phyloP scores from a whole-genome alignment of 306 rosid genomes.

The Pyrus betulifolia region DNA sequence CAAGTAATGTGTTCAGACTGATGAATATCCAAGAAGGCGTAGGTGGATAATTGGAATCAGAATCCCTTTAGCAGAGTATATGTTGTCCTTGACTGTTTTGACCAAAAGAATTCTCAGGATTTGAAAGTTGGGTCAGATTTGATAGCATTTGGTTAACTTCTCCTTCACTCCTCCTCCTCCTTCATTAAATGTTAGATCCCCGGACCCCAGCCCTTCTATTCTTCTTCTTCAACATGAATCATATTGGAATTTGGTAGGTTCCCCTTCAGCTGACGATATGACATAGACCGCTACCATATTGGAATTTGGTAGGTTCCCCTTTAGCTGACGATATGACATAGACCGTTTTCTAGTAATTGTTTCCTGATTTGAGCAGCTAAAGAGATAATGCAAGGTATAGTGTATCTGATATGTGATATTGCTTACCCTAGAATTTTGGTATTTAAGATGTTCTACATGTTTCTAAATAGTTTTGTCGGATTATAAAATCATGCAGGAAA shows the following conservation, averaged over 20 bases:
- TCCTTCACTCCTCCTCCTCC: not conserved
- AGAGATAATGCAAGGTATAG: not conserved
- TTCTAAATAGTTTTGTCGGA: slow-evolving; percentile 1
- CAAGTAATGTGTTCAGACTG: not conserved
- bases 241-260: not conserved
- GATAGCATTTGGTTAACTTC: not conserved
- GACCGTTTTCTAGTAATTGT: not conserved
- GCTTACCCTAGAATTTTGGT: not conserved
- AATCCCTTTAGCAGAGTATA: not conserved
- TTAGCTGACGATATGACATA: not conserved
- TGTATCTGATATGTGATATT: not conserved
- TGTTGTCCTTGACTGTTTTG: not conserved
- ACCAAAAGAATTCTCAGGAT: not conserved
- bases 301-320: too few species aligned
- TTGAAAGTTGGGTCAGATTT: not conserved
- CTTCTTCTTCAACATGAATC: not conserved
- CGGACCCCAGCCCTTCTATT: not conserved
- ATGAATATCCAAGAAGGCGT: not conserved
- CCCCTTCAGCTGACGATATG: not conserved
- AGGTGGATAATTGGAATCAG: not conserved
- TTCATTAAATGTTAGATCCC: not conserved
- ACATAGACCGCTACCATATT: not conserved
- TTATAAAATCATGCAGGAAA: slow-evolving; percentile 44
- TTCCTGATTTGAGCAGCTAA: not conserved
- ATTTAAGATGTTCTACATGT: slow-evolving; percentile 7